Evolutionary conservation across 179 eudicot genomes (phyloP).

Genomic region (Corrigiola litoralis): DNA sequence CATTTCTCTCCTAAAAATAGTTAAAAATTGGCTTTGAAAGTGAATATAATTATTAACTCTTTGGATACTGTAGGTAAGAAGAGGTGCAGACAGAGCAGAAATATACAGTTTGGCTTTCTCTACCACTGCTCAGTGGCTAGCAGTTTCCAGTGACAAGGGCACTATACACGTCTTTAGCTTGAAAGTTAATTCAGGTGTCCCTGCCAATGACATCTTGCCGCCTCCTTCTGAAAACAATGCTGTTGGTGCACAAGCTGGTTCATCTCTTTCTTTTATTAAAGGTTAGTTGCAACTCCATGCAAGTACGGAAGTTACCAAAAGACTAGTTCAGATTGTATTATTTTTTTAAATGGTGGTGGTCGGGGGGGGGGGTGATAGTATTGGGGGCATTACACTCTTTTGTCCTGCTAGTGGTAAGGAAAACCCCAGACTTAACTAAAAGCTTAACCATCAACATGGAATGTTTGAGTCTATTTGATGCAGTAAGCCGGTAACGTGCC

Average conservation of each 20-base stretch:
- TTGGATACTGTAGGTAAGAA: slow-evolving; percentile 60
- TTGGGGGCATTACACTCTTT: too few relatives aligned
- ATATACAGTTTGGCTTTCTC: slow-evolving; percentile 93
- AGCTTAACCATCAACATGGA: too few relatives aligned
- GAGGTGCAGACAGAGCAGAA: slow-evolving; percentile 98
- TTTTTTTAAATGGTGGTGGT: too few relatives aligned
- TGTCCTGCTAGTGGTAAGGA: too few relatives aligned
- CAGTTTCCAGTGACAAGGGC: slow-evolving; percentile 98
- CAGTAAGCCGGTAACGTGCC: too few relatives aligned
- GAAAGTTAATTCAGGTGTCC: slow-evolving; percentile 51
- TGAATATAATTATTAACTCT: slow-evolving; percentile 5
- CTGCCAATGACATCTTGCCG: slow-evolving; percentile 36
- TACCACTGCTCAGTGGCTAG: slow-evolving; percentile 87
- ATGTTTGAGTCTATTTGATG: too few relatives aligned
- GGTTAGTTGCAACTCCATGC: slow-evolving; percentile 34
- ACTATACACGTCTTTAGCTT: slow-evolving; percentile 87
- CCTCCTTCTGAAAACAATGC: slow-evolving; percentile 39
- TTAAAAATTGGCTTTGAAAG: too few relatives aligned
- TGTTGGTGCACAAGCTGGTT: slow-evolving; percentile 43
- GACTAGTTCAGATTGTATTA: too few relatives aligned
- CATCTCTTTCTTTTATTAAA: slow-evolving; percentile 75
- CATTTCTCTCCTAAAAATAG: too few relatives aligned
- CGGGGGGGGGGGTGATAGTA: too few relatives aligned
- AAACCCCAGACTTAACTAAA: too few relatives aligned
- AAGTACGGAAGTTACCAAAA: background rate